Evolutionary conservation across 2,329 filamentous ascomycete species (phyloP), one percentile per base, ranked within the genome.

Genomic region (Cercospora sojina): DNA sequence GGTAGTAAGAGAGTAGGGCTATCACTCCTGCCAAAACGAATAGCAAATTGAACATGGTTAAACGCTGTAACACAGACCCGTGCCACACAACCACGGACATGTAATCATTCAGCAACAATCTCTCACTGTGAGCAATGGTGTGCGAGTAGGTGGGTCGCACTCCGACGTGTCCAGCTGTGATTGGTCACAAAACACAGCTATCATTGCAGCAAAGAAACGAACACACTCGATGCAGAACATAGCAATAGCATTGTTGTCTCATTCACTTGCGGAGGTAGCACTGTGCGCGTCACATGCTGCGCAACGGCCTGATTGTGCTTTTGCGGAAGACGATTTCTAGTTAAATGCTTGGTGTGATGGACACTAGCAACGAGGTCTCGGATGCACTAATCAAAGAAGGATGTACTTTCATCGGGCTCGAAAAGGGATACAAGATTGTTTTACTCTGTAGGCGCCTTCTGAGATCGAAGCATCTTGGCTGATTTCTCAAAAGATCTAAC

Each of bases 131-230:
- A 25, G 47, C 18, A 43, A 57, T 51, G 53, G 10, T 49, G 18
- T 38, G 12, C 10, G 49, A 41, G 35, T 7, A 41, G 35, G 35
- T n/a, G 16, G 23, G 53, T 23, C 29, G 38, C 35, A 49, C 51
- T 35, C 18, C 47, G 64, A 65, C 64, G 64, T 65, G 64, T 61
- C 47, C 47, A 12, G 49, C 31, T 55, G 58, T 65, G 64, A 65
- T 65, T 65, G 49, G 64, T 60, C 58, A 38, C 29, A 29, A n/a
- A 51, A 4, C 12, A 59, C 16, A 53, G 47, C 47, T 53, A 53
- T 53, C 23, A 29, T 27, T 53, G 47, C 47, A 53, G 16, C 47
- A 53, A 5, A 2, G n/a, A 6, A 53, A 13, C 23, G 12, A 27
- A n/a, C 47, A 29, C 35, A 27, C 6, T 27, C 12, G 20, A 27